Percentiles rank a stretch among this genome's conserved stretches.
These are phyloP conservation scores for Clarireedia monteithiana DNA, from an alignment of 2,329 filamentous ascomycete genomes.

Conservation along the genomic window DNA sequence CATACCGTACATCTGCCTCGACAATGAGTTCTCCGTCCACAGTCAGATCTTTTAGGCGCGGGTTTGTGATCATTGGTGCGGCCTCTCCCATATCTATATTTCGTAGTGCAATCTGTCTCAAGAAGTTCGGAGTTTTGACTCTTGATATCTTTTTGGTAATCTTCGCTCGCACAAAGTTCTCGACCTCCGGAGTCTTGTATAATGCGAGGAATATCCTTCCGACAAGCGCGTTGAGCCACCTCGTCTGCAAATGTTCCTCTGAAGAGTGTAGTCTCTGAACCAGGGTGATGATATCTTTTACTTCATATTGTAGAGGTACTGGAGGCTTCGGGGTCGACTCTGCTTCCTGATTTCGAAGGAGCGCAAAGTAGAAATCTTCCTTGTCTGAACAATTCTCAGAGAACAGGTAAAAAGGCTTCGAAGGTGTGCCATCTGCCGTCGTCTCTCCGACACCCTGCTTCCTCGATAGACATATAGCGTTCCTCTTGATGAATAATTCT, in stretches of 20 bases:
- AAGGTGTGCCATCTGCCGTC: constrained; percentile 46
- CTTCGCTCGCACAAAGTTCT: constrained; percentile 72
- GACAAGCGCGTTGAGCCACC: constrained; percentile 89
- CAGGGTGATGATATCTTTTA: constrained; percentile 78
- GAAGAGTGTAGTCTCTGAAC: constrained; percentile 88
- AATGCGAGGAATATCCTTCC: constrained; percentile 82
- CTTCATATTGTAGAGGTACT: constrained; percentile 67
- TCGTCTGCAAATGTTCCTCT: constrained; percentile 81
- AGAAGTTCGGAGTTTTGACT: constrained; percentile 84
- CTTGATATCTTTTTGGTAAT: constrained; percentile 94
- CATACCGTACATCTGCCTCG: constrained; percentile 83
- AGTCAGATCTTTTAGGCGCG: constrained; percentile 78
- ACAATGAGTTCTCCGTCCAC: constrained; percentile 85
- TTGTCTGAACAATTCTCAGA: constrained; percentile 94
- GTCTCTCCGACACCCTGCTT: constrained; percentile 47
- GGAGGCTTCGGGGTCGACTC: constrained; percentile 54
- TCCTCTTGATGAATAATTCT: constrained; percentile 92
- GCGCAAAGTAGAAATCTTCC: constrained; percentile 94
- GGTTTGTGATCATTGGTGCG: constrained; percentile 82
- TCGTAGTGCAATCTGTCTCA: constrained; percentile 75
- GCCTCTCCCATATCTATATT: constrained; percentile 81
- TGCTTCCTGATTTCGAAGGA: constrained; percentile 77
- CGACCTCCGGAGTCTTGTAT: constrained; percentile 76
- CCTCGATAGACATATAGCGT: constrained; percentile 75
- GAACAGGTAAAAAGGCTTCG: constrained; percentile 88